These are phyloP conservation scores for Paradendryphiella salina DNA, from an alignment of 2,329 filamentous ascomycete genomes.

Conservation along the genomic window DNA sequence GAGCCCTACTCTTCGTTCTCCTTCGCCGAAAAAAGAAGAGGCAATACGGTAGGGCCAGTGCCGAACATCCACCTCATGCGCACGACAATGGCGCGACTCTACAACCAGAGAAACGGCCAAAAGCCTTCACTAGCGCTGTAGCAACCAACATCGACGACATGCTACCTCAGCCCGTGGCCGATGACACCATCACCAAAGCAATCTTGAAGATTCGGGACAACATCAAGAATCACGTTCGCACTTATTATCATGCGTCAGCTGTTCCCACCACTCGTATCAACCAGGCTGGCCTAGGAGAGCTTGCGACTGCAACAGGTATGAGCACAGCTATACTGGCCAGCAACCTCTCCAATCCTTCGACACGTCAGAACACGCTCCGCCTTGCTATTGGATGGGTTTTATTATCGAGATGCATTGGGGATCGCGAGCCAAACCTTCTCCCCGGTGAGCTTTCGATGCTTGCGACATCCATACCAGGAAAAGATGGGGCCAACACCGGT, in stretches of 20 bases:
- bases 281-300: conserved; percentile 8
- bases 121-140: background rate
- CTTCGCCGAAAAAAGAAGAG: background rate
- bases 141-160: conserved; percentile 14
- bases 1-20: background rate
- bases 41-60: background rate
- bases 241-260: conserved; percentile 21
- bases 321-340: conserved; percentile 4
- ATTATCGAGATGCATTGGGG: conserved; percentile 21
- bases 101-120: background rate
- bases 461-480: background rate
- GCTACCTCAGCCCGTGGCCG: conserved; percentile 30
- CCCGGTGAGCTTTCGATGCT: conserved; percentile 16
- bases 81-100: background rate
- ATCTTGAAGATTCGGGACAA: conserved; percentile 30
- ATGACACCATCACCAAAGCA: conserved; percentile 25
- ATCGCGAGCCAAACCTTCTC: conserved; percentile 18
- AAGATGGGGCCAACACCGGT: background rate
- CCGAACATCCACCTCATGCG: background rate
- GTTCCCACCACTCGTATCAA: conserved; percentile 8
- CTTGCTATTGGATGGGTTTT: conserved; percentile 23
- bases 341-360: conserved; percentile 13
- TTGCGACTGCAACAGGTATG: conserved; percentile 15
- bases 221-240: conserved; percentile 33
- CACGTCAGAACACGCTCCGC: conserved; percentile 20